Evolutionary conservation across 2,329 filamentous ascomycete species (phyloP).

Genomic region (Bipolaris cookei): DNA sequence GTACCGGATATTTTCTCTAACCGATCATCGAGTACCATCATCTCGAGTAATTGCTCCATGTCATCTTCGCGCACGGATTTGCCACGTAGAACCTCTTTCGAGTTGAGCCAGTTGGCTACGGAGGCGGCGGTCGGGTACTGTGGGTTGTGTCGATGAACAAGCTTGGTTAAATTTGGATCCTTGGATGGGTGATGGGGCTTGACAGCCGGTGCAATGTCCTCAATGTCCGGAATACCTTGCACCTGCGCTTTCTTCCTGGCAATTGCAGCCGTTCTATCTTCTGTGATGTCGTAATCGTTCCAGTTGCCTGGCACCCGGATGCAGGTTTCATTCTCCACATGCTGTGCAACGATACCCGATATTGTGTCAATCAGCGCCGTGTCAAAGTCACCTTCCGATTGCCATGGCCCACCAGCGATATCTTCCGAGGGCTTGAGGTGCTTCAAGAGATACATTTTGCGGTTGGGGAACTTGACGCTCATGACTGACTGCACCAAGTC

Average conservation of each 20-base stretch:
- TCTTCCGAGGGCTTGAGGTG: constrained; percentile 85
- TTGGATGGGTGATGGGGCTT: constrained; percentile 32
- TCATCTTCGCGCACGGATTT: constrained; percentile 70
- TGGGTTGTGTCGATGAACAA: constrained; percentile 68
- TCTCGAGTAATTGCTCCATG: constrained; percentile 83
- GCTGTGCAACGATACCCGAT: constrained; percentile 73
- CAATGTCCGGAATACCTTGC: constrained; percentile 41
- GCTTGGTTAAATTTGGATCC: constrained; percentile 28
- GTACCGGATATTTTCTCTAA: constrained; percentile 67
- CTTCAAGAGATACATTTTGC: constrained; percentile 95
- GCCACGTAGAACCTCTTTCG: constrained; percentile 72
- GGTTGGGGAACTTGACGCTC: constrained; percentile 85
- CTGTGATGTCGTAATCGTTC: constrained; percentile 48
- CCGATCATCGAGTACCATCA: constrained; percentile 86
- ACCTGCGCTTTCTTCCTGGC: constrained; percentile 47
- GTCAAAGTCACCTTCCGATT: constrained; percentile 88
- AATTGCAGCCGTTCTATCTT: constrained; percentile 44
- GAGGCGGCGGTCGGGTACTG: constrained; percentile 81
- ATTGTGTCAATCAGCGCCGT: constrained; percentile 83
- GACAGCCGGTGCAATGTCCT: constrained; percentile 35
- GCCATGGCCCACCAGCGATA: constrained; percentile 93
- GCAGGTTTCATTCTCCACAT: constrained; percentile 75
- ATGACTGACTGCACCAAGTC: constrained; percentile 87
- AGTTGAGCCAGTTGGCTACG: constrained; percentile 76
- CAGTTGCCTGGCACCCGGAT: constrained; percentile 59